Conservation (phyloP, 148 eudicot species). For the Chenopodium quinoa region DNA sequence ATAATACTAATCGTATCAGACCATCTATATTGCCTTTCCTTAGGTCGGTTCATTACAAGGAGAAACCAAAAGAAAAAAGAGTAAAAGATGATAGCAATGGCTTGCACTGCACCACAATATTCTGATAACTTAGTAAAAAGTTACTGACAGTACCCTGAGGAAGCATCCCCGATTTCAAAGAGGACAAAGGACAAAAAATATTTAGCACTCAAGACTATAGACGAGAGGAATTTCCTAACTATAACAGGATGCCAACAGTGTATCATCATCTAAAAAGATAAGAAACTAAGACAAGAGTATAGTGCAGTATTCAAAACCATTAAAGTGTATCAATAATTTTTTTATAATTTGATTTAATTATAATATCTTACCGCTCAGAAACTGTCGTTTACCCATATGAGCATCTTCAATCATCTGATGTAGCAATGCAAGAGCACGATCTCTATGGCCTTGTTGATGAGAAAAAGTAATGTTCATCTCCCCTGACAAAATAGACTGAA, state of each 20-base stretch:
- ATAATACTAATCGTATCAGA: too few relatives aligned
- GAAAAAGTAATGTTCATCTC: slow-evolving; percentile 48
- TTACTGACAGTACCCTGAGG: not conserved
- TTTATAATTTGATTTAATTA: not conserved
- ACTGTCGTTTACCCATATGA: slow-evolving; percentile 91
- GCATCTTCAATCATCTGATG: slow-evolving; percentile 99
- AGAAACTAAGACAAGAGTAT: not conserved
- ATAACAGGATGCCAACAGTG: not conserved
- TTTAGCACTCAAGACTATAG: not conserved
- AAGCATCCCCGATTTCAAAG: not conserved
- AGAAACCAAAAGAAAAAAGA: not conserved
- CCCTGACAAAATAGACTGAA: slow-evolving; percentile 78
- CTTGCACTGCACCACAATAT: not conserved
- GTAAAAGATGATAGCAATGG: not conserved
- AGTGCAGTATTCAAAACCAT: not conserved
- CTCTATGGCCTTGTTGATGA: slow-evolving; percentile 72
- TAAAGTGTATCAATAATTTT: not conserved
- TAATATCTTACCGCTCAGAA: slow-evolving; percentile 71
- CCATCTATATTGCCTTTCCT: too few relatives aligned
- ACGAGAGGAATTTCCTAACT: not conserved
- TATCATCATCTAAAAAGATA: too few relatives aligned
- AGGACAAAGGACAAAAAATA: not conserved
- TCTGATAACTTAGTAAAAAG: not conserved
- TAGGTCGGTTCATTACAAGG: too few relatives aligned
- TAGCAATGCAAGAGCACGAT: slow-evolving; percentile 89